Conservation (phyloP, 164 flowering plant species). For the Umbellularia californica region DNA sequence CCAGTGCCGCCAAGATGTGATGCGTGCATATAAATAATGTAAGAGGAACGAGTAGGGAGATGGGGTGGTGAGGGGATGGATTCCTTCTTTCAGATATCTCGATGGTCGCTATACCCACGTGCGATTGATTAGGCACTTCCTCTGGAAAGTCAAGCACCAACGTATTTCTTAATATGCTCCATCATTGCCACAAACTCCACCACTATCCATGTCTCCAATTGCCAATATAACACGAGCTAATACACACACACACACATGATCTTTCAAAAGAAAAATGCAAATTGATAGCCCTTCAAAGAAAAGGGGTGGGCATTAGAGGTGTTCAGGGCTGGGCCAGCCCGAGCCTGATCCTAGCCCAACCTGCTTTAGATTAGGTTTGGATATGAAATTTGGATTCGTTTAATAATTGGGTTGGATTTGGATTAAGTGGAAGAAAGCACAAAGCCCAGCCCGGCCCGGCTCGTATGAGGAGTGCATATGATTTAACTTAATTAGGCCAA, state of each 20-base stretch:
- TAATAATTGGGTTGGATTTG: too few species aligned
- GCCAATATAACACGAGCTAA: not conserved
- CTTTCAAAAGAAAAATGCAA: not conserved
- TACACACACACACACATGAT: too few species aligned
- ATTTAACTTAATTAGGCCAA: too few species aligned
- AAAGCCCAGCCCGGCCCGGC: too few species aligned
- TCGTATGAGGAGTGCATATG: too few species aligned
- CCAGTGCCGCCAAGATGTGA: constrained; percentile 9
- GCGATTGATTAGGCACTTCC: constrained; percentile 10
- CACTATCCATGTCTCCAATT: not conserved
- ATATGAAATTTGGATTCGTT: too few species aligned
- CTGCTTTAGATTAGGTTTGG: too few species aligned
- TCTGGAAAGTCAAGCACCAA: not conserved
- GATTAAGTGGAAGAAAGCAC: too few species aligned
- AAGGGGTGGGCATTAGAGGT: too few species aligned
- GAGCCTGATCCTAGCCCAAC: not conserved
- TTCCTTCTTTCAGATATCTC: not conserved
- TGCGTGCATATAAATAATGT: not conserved
- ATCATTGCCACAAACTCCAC: not conserved
- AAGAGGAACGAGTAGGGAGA: not conserved
- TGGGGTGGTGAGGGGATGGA: too few species aligned
- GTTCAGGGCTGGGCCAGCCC: too few species aligned
- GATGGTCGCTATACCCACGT: constrained; percentile 5
- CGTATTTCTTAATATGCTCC: not conserved
- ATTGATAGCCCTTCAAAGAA: not conserved